Base-by-base conservation (phyloP, 83 land plant species). In the Picea abies region DNA sequence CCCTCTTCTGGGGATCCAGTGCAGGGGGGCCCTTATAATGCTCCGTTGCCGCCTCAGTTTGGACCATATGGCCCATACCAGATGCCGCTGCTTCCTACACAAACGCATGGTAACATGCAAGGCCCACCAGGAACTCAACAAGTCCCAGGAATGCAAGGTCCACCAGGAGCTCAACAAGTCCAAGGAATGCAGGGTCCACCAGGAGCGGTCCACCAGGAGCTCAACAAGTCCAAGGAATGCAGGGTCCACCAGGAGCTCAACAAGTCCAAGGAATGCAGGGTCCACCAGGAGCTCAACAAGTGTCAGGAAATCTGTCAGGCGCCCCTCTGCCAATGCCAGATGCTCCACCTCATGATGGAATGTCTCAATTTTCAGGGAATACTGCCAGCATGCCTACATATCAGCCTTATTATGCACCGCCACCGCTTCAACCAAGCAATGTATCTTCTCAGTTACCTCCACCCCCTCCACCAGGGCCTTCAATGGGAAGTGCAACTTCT, bases 21-120 rank as follows among this genome's bases (percentile, higher is more conserved):
- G 26, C 93, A 91, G 8, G 41, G 41, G 37, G 88, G 80, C 76
- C 89, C 89, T 41, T 90, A 92, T 90, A 90, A 88, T 5, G 87
- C 91, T 39, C 91, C 89, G 14, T 72, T 81, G 26, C 87, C 91
- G 60, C 80, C 87, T 49, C 86, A 84, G 4, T 92, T 89, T 90
- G 85, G 82, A 39, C 72, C 88, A 49, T 87, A 87, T 70, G 20
- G 22, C 49, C 49, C 75, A 20, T 70, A 70, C 9, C 75, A 70
- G 75, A 70, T 70, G 47, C 75, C 75, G 17, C 41, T 70, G 75
- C 47, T 17, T 70, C 20, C 75, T 35, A 70, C 44, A 17, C 49
- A 70, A 70, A 70, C 37, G 47, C 75, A 37, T 26, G 75, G 17
- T 70, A 70, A 37, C 41, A 70, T 70, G 41, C 75, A 70, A 41